These are phyloP conservation scores for Pharnaceum exiguum DNA, from an alignment of 148 eudicot species.

Conservation along the genomic window DNA sequence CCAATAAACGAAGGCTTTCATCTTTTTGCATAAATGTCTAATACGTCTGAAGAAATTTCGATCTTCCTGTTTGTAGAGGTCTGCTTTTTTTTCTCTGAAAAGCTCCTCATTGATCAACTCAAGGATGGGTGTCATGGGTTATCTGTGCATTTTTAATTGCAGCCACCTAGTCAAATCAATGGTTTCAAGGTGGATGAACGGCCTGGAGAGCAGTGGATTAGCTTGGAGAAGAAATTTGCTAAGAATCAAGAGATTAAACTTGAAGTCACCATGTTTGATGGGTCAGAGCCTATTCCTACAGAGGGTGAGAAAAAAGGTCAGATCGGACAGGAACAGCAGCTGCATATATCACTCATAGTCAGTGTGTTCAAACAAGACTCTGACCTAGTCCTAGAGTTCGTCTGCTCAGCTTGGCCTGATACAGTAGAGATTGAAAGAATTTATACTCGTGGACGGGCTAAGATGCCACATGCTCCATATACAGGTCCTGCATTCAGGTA, in stretches of 20 bases:
- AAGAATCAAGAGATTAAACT: conserved; percentile 71
- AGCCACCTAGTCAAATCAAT: conserved; percentile 50
- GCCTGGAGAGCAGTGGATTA: conserved; percentile 87
- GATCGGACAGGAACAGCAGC: conserved; percentile 43
- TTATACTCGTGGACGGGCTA: conserved; percentile 45
- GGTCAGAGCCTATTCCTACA: conserved; percentile 46
- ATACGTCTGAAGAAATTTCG: too few relatives aligned
- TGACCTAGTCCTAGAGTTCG: conserved; percentile 52
- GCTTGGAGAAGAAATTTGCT: conserved; percentile 55
- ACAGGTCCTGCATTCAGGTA: conserved; percentile 81
- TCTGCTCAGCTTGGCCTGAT: conserved; percentile 90
- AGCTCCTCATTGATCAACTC: too few relatives aligned
- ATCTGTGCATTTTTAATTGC: not conserved
- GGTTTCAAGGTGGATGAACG: conserved; percentile 60
- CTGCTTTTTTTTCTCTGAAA: not conserved
- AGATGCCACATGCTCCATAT: conserved; percentile 41
- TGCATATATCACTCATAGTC: conserved; percentile 63
- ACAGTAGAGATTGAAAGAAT: conserved; percentile 54
- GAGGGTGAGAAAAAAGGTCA: conserved; percentile 30
- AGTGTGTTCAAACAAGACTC: conserved; percentile 55
- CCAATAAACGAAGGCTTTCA: too few relatives aligned
- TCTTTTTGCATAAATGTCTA: too few relatives aligned
- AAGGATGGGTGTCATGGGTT: not conserved
- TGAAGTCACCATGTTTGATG: conserved; percentile 89
- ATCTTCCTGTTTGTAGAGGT: not conserved